Base-by-base conservation (phyloP, 768 basidiomycete genomes). In the Trametes cinnabarina region DNA sequence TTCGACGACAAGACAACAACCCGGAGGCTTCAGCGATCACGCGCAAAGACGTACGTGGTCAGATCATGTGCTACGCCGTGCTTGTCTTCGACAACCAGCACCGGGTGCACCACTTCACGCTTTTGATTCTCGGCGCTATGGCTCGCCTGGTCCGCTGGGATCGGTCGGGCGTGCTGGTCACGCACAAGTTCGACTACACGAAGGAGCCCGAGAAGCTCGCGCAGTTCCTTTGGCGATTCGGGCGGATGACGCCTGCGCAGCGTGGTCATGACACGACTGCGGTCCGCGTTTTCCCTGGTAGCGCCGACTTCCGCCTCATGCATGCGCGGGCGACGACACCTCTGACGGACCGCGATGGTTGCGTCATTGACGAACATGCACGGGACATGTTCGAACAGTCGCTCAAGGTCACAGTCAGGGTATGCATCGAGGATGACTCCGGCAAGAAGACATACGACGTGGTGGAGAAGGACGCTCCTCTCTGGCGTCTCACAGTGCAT, bases 191-290 rank as follows among this genome's bases (percentile, higher is more conserved):
- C 30, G 46, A 57, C 48, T 57, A 57, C 47, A 23, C 22, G 7
- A n/a, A 19, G 20, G 32, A 44, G 15, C 56, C 56, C 10, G 11
- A 37, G 10, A 46, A 26, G 32, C 58, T 60, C 17, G 34, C 23
- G 17, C 14, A 19, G 1, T 55, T 60, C 47, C n/a, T 60, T 20
- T 48, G 52, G 41, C 19, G 34, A 40, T 39, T 43, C 40, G 32
- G 28, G 8, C 51, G 20, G 0, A 10, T 50, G 17, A 43, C 47
- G 14, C 14, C 23, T 5, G 34, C 5, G 3, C 26, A 39, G 7
- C 52, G 58, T 5, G 58, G 58, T 9, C 43, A 51, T 25, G 58
- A 60, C 17, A 30, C 40, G 11, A 44, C 58, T 6, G 58, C 42
- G 2, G n/a, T 12, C 10, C 47, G 50, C 15, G 14, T 58, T 2